These are phyloP conservation scores for Euryodendron excelsum DNA, from an alignment of 148 eudicot genomes.

Conservation along the genomic window DNA sequence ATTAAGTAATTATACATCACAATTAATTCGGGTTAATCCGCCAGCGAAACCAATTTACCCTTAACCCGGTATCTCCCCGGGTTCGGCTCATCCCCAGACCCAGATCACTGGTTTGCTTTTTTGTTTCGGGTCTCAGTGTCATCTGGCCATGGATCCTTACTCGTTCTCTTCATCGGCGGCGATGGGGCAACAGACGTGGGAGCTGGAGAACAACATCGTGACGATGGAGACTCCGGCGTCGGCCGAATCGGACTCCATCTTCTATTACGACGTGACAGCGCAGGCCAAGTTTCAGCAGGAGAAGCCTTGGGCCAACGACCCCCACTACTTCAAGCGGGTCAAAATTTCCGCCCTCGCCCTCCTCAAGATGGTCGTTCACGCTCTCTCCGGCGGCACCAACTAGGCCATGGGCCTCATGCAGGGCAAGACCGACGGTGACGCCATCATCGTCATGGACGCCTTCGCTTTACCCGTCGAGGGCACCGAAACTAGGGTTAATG, in stretches of 20 bases:
- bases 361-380: conserved; percentile 94
- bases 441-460: conserved; percentile 92
- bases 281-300: conserved; percentile 74
- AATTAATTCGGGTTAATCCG: too few species aligned
- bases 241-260: conserved; percentile 62
- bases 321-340: conserved; percentile 86
- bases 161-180: conserved; percentile 48
- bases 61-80: too few species aligned
- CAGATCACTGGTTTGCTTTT: too few species aligned
- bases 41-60: too few species aligned
- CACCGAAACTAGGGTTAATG: conserved; percentile 98
- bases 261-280: conserved; percentile 75
- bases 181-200: conserved; percentile 87
- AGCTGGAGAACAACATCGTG: conserved; percentile 77
- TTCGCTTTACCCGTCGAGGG: conserved; percentile 97
- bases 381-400: conserved; percentile 87
- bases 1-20: too few species aligned
- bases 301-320: conserved; percentile 80
- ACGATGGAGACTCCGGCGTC: conserved; percentile 41
- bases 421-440: conserved; percentile 89
- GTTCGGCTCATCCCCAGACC: too few species aligned
- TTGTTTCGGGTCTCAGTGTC: too few species aligned
- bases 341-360: conserved; percentile 89
- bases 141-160: conserved; percentile 48
- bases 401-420: conserved; percentile 98